Conservation (phyloP, 805 yeast genomes). For the Saccharomycopsis vini region DNA sequence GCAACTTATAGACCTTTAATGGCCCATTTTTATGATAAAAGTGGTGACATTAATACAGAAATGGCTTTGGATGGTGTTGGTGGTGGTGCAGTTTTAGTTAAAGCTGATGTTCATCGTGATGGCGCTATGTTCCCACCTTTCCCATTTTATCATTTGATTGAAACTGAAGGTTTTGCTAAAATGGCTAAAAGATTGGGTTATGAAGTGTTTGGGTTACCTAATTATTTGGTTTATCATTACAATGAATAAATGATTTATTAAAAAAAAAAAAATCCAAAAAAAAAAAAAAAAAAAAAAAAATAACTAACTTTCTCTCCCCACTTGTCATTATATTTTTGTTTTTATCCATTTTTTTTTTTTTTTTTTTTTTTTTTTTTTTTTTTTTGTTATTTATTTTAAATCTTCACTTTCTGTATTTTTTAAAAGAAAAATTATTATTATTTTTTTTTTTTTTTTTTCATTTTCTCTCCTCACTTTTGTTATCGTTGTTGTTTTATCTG, state of each 20-base stretch:
- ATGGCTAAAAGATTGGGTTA: slow-evolving; percentile 95
- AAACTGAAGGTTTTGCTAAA: slow-evolving; percentile 97
- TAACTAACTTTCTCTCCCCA: not conserved
- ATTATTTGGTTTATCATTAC: slow-evolving; percentile 85
- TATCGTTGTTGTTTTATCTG: no score
- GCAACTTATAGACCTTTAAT: slow-evolving; percentile 92
- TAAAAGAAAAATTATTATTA: not conserved
- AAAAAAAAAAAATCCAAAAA: no score
- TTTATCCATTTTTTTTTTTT: not conserved
- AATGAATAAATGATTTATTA: slow-evolving; percentile 46
- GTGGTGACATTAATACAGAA: slow-evolving; percentile 53
- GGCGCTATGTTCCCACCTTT: slow-evolving; percentile 99
- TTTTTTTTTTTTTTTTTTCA: no score
- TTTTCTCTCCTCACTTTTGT: no score
- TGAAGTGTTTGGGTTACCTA: slow-evolving; percentile 86
- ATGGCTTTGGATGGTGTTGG: slow-evolving; percentile 96
- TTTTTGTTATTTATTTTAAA: not conserved
- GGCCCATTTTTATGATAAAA: slow-evolving; percentile 75
- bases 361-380: not conserved
- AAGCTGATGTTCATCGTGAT: slow-evolving; percentile 96
- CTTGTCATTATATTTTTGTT: not conserved
- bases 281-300: not conserved
- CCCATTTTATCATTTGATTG: slow-evolving; percentile 93
- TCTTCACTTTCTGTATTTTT: not conserved
- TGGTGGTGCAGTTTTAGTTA: slow-evolving; percentile 91